Evolutionary conservation across 768 basidiomycete species (phyloP), one percentile per base, ranked within the genome.

Genomic region (Roridomyces roridus): DNA sequence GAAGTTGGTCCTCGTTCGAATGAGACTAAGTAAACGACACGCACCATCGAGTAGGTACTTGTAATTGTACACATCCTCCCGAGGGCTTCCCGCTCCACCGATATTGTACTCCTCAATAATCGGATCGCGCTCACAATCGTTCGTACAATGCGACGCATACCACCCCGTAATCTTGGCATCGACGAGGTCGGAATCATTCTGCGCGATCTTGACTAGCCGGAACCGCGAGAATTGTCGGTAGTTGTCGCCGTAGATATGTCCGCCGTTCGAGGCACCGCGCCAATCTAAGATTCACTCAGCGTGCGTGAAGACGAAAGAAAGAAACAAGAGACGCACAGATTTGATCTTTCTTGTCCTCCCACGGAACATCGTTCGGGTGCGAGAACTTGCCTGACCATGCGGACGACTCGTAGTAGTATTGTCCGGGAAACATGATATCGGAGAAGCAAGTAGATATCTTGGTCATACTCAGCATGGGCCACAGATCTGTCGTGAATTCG

Each of bases 241-340:
- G 55, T 56, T 48, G 29, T 56, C 44, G 21, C 36, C 26, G 35
- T 46, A 29, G 21, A 55, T 55, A 36, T 41, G 55, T 14, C 55
- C 55, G 47, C 55, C 55, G 8, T 28, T 47, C 2, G 45, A 39
- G 1, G 25, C 9, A n/a, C 55, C 55, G 26, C 55, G 46, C 55
- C 55, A 48, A 24, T 56, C 55, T 56, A n/a, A n/a, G n/a, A n/a
- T n/a, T n/a, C n/a, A n/a, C n/a, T n/a, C n/a, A n/a, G n/a, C n/a
- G n/a, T n/a, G n/a, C n/a, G n/a, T n/a, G n/a, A n/a, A n/a, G n/a
- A n/a, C n/a, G n/a, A 23, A 15, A 24, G 18, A 37, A 17, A 23
- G 23, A 48, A 18, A 8, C 8, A 36, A 47, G 11, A 18, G n/a
- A 25, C 28, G 3, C 36, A 47, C 45, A 55, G 4, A 46, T n/a